A percentile compares a stretch with the other conserved stretches of the same genome.
Conservation (phyloP, 345 rosid genomes). For the Gossypioides kirkii region DNA sequence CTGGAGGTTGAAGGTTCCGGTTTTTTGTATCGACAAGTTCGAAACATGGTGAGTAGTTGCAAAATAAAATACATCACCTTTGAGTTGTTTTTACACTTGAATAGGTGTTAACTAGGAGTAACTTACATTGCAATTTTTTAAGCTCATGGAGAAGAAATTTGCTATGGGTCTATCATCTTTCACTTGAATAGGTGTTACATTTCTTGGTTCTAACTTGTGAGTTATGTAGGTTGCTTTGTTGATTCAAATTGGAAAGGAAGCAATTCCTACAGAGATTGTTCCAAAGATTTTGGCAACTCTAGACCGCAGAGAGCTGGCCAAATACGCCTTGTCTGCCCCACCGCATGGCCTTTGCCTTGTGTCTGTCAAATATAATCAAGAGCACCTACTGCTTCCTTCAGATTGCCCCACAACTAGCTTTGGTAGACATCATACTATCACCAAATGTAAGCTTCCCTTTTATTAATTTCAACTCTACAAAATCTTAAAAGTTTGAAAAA, state of each 20-base stretch:
- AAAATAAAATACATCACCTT: background rate
- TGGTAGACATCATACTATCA: slow-evolving; percentile 60
- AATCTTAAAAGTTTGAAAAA: background rate
- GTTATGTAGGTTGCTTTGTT: slow-evolving; percentile 71
- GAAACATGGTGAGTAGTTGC: slow-evolving; percentile 57
- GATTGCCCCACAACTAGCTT: slow-evolving; percentile 57
- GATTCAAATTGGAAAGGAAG: slow-evolving; percentile 81
- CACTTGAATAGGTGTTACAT: background rate
- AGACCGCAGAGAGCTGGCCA: slow-evolving; percentile 76
- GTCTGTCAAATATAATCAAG: slow-evolving; percentile 55
- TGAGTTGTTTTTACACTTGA: background rate
- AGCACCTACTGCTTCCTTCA: slow-evolving; percentile 57
- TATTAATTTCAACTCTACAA: slow-evolving; percentile 8
- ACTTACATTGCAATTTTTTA: background rate
- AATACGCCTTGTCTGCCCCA: slow-evolving; percentile 53
- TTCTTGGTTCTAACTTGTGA: background rate
- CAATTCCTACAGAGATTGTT: slow-evolving; percentile 62
- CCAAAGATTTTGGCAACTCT: slow-evolving; percentile 55
- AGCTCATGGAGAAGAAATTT: slow-evolving; percentile 1
- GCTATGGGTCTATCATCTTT: too few species aligned
- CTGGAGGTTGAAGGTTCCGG: slow-evolving; percentile 92
- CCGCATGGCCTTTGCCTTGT: slow-evolving; percentile 86
- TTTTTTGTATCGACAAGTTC: slow-evolving; percentile 82
- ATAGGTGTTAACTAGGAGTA: background rate
- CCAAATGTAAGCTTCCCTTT: slow-evolving; percentile 69